A percentile compares a stretch with the other conserved stretches of the same genome.
Conservation (phyloP, 495 filamentous ascomycete genomes). For the Penicillium samsonianum region DNA sequence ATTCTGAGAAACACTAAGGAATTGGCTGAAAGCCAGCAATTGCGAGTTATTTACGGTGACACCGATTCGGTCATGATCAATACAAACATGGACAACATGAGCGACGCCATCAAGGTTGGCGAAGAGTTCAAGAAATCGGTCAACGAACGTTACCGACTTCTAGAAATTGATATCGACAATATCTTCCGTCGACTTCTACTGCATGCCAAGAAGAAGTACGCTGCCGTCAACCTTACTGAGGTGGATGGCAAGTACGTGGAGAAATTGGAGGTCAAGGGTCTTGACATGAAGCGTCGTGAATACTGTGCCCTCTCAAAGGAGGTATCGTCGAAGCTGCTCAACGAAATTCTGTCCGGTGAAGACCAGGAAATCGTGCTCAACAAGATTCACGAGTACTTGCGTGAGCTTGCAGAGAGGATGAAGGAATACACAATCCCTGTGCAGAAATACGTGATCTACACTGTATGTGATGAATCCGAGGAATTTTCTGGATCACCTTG, state of each 20-base stretch:
- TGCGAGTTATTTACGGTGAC: constrained; percentile 97
- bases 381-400: constrained; percentile 89
- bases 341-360: constrained; percentile 91
- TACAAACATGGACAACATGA: constrained; percentile 90
- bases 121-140: constrained; percentile 76
- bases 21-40: constrained; percentile 80
- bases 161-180: constrained; percentile 98
- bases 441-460: constrained; percentile 94
- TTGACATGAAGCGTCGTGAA: constrained; percentile 96
- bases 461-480: constrained; percentile 46
- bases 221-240: constrained; percentile 90
- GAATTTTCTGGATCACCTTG: not conserved
- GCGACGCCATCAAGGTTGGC: constrained; percentile 86
- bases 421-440: constrained; percentile 68
- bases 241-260: constrained; percentile 86
- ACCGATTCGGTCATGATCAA: constrained; percentile 99
- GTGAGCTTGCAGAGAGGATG: constrained; percentile 80
- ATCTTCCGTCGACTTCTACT: constrained; percentile 90
- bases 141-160: constrained; percentile 83
- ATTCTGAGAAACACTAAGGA: constrained; percentile 95
- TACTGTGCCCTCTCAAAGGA: constrained; percentile 95
- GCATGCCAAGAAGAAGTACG: constrained; percentile 99
- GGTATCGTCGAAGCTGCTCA: constrained; percentile 76
- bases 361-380: constrained; percentile 86
- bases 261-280: constrained; percentile 95